Base-by-base conservation (phyloP, 176 grass and related monocot species). In the Avena sativa region DNA sequence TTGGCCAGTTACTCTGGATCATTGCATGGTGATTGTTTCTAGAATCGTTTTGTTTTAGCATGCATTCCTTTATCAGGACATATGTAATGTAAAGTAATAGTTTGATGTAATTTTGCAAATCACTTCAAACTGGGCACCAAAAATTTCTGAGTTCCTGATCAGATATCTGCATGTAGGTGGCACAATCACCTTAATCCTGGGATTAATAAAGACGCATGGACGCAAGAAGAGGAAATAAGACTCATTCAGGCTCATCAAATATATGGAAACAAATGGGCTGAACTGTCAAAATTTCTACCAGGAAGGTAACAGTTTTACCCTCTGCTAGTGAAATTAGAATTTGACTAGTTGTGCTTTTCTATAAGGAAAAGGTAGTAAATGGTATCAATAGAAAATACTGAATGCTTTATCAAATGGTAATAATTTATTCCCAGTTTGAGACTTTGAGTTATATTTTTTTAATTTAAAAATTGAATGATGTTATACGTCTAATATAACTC, bases 261-360 rank as follows among this genome's bases (percentile, higher is more conserved):
- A 14, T 91, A 98, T 86, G 95, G 95, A 86, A 98, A 98, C 67
- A 98, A 93, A 89, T 98, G 95, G 95, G 95, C 95, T 23, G 95
- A 95, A 50, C 79, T 98, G 34, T 81, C 93, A 56, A 98, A 98
- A 69, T 95, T 87, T 83, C 85, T 98, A 92, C 95, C 95, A 28
- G 95, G 95, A 84, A 92, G 95, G 95, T 98, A 88, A 78, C 61
- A 2, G 46, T 69, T 28, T 85, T 82, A 71, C 36, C 5, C 51
- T 71, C 8, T 71, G 26, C 62, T 61, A 73, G 19, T 60, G 23
- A 71, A 71, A 69, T 52, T 19, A 14, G 65, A 20, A 86, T 71
- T 64, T 36, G 32, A 50, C 21, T 50, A 79, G 34, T 78, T 43
- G 55, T 62, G 51, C 26, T n/a, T 83, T 69, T 61, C 58, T 49